phyloP scores from a whole-genome alignment of 768 basidiomycete genomes.

The Suillus spraguei region DNA sequence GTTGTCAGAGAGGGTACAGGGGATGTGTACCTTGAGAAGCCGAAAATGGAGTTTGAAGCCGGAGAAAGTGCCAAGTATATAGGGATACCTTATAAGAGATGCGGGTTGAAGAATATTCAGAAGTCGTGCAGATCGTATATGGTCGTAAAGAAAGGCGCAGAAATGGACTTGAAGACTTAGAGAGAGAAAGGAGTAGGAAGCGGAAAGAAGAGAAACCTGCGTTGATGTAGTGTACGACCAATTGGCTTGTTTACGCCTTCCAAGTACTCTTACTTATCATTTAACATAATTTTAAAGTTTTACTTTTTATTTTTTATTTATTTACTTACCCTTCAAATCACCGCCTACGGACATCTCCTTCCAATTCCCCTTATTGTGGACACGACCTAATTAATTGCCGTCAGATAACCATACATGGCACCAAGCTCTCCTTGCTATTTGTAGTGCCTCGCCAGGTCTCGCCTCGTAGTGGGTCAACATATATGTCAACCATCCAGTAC shows the following conservation, averaged over 20 bases:
- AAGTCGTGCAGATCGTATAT: slow-evolving; percentile 71
- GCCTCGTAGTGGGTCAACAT: too few species aligned
- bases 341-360: slow-evolving; percentile 20
- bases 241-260: slow-evolving; percentile 15
- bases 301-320: neutral
- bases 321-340: neutral
- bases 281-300: neutral
- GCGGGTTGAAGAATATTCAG: slow-evolving; percentile 26
- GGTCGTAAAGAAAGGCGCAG: slow-evolving; percentile 57
- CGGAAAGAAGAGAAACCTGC: slow-evolving; percentile 31
- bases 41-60: slow-evolving; percentile 25
- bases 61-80: slow-evolving; percentile 32
- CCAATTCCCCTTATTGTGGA: neutral
- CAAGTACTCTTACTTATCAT: slow-evolving; percentile 29
- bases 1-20: neutral
- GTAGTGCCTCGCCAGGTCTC: too few species aligned
- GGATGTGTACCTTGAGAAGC: slow-evolving; percentile 13
- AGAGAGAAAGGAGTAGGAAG: slow-evolving; percentile 25
- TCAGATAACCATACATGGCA: neutral
- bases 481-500: too few species aligned
- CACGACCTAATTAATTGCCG: slow-evolving; percentile 10
- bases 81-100: slow-evolving; percentile 29
- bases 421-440: neutral
- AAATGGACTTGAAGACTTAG: slow-evolving; percentile 28
- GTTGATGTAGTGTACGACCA: slow-evolving; percentile 30